phyloP scores from a whole-genome alignment of 345 rosid species.

The Reutealis trisperma region DNA sequence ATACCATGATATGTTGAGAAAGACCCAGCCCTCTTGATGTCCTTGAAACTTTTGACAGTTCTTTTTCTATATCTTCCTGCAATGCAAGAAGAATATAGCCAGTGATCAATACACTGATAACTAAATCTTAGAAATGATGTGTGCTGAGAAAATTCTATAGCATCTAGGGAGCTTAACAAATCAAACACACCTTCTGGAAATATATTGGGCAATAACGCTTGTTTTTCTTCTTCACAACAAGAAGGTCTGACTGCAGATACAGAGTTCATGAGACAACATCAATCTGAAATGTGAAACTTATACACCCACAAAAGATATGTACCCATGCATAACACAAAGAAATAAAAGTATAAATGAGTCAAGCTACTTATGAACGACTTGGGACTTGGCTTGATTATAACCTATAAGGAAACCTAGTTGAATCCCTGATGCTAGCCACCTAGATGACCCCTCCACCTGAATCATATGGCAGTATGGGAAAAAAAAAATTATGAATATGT shows the following conservation, averaged over 20 bases:
- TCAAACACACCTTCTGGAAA: conserved; percentile 79
- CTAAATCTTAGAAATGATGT: background rate
- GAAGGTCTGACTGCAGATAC: conserved; percentile 81
- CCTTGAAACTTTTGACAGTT: conserved; percentile 70
- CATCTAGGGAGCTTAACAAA: conserved; percentile 5
- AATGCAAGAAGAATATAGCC: conserved; percentile 17
- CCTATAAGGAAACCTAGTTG: too few relatives aligned
- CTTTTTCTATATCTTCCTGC: conserved; percentile 89
- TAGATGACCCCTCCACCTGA: background rate
- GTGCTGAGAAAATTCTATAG: conserved; percentile 2
- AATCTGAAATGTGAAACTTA: background rate
- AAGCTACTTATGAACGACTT: too few relatives aligned
- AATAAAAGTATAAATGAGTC: too few relatives aligned
- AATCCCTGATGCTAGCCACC: too few relatives aligned
- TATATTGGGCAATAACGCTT: conserved; percentile 87
- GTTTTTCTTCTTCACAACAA: conserved; percentile 77
- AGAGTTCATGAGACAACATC: conserved; percentile 13
- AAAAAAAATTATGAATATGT: background rate
- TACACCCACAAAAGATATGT: background rate
- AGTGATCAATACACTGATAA: background rate
- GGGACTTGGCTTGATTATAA: too few relatives aligned
- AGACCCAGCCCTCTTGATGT: conserved; percentile 56
- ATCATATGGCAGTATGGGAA: background rate
- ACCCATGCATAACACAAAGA: too few relatives aligned
- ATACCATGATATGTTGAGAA: conserved; percentile 89